Conservation (phyloP, 352 stramenopile genomes). For the Phytopythium kandeliae region DNA sequence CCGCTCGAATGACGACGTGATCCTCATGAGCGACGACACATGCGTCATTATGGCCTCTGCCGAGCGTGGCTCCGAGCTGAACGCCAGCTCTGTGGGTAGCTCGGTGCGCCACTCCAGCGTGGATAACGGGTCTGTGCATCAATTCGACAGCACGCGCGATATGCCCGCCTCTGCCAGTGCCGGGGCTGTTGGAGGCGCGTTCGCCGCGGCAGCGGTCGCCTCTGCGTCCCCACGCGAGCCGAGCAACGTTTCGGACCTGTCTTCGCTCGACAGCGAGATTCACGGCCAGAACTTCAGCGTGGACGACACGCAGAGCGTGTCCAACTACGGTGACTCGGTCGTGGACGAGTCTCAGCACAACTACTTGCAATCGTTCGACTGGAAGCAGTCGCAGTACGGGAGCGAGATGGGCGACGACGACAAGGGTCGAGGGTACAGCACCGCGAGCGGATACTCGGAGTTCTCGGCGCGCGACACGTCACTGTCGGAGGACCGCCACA, state of each 20-base stretch:
- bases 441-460: constrained; percentile 27
- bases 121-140: constrained; percentile 25
- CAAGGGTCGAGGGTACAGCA: constrained; percentile 36
- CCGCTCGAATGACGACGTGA: constrained; percentile 7
- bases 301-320: constrained; percentile 28
- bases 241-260: constrained; percentile 40
- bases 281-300: constrained; percentile 4
- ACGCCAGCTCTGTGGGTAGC: constrained; percentile 18
- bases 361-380: constrained; percentile 36
- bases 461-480: constrained; percentile 20
- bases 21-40: constrained; percentile 30
- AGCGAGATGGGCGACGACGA: constrained; percentile 34
- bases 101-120: constrained; percentile 11
- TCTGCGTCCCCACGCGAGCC: constrained; percentile 12
- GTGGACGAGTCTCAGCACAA: constrained; percentile 33
- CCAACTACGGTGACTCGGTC: constrained; percentile 49
- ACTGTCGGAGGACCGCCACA: constrained; percentile 19
- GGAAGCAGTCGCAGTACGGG: constrained; percentile 39
- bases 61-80: constrained; percentile 37
- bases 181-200: constrained; percentile 14
- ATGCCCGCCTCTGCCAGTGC: neutral
- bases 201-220: constrained; percentile 1
- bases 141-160: constrained; percentile 8
- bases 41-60: constrained; percentile 31
- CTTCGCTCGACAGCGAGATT: constrained; percentile 28